Conservation (phyloP, 352 stramenopile species). For the Pythium brachiatum region DNA sequence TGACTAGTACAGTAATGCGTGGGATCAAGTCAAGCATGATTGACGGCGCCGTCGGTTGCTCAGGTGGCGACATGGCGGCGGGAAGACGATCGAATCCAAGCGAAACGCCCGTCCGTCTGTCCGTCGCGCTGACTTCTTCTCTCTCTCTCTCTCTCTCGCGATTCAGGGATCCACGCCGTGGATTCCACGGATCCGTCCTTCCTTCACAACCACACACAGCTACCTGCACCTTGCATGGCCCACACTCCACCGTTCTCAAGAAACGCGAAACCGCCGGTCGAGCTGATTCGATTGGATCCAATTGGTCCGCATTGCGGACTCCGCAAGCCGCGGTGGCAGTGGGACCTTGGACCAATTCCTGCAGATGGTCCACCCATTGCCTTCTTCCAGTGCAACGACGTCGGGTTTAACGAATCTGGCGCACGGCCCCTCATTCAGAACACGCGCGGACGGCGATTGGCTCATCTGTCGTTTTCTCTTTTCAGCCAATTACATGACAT, state of each 20-base stretch:
- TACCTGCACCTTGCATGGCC: background rate
- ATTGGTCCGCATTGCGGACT: background rate
- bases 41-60: background rate
- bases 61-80: background rate
- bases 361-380: background rate
- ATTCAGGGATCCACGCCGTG: no score
- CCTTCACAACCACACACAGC: background rate
- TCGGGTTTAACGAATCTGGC: background rate
- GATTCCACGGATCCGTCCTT: no score
- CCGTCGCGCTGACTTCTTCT: background rate
- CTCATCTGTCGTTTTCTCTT: constrained; percentile 8
- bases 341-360: background rate
- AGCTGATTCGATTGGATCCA: background rate
- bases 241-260: background rate
- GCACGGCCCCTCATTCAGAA: background rate
- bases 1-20: no score
- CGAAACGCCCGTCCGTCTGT: background rate
- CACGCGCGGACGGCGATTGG: constrained; percentile 6
- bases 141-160: no score
- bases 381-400: background rate
- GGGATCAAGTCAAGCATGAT: no score
- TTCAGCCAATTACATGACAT: constrained; percentile 9
- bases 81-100: background rate
- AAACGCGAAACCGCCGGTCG: background rate
- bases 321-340: background rate